Percentiles rank a stretch among this genome's conserved stretches.
phyloP scores from a whole-genome alignment of 257 asterid genomes.

The Petunia secreta region DNA sequence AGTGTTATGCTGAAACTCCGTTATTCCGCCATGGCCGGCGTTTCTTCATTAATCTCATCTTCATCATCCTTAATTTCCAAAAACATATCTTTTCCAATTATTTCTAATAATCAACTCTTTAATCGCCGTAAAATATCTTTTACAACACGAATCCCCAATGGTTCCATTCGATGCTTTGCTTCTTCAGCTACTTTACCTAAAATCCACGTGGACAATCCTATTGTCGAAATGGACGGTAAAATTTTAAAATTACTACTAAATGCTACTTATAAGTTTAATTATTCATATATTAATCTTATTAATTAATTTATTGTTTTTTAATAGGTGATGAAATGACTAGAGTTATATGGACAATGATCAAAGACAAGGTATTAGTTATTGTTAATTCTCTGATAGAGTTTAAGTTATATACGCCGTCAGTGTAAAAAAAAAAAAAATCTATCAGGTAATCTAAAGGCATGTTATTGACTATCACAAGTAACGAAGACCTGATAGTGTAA shows the following conservation, averaged over 20 bases:
- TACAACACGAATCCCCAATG: slow-evolving; percentile 41
- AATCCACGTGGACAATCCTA: slow-evolving; percentile 74
- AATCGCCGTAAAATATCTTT: slow-evolving; percentile 29
- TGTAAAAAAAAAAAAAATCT: too few relatives aligned
- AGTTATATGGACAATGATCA: slow-evolving; percentile 81
- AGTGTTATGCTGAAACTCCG: slow-evolving; percentile 37
- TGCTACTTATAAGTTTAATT: background rate
- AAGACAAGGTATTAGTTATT: slow-evolving; percentile 64
- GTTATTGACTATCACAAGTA: too few relatives aligned
- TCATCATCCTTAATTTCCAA: slow-evolving; percentile 36
- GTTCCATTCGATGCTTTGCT: slow-evolving; percentile 66
- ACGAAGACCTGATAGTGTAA: too few relatives aligned
- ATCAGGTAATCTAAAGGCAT: too few relatives aligned
- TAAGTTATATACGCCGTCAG: too few relatives aligned
- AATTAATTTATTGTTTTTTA: background rate
- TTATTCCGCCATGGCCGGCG: slow-evolving; percentile 57
- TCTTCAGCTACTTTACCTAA: slow-evolving; percentile 51
- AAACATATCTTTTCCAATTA: slow-evolving; percentile 34
- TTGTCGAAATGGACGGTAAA: slow-evolving; percentile 96
- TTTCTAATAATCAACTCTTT: slow-evolving; percentile 31
- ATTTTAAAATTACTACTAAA: background rate
- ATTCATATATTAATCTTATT: background rate
- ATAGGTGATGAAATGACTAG: slow-evolving; percentile 96
- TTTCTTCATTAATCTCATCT: slow-evolving; percentile 39
- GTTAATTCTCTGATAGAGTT: background rate